Conservation (phyloP, 164 flowering plant species). For the Chloranthus sessilifolius region DNA sequence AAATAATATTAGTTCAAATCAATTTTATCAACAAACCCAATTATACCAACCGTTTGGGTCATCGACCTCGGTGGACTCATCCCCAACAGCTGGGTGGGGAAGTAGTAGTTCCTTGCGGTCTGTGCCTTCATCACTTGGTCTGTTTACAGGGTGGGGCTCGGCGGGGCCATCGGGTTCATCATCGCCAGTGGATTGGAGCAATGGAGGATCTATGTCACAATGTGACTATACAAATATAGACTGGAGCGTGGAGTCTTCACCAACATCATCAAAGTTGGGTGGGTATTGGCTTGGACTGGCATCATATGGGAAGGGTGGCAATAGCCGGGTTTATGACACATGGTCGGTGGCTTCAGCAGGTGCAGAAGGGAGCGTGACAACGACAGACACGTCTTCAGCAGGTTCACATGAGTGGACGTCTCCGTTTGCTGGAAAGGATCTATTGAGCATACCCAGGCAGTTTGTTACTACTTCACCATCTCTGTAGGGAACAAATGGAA, state of each 20-base stretch:
- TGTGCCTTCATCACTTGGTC: constrained; percentile 58
- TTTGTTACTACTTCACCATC: constrained; percentile 65
- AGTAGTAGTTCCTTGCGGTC: constrained; percentile 25
- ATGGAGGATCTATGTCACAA: constrained; percentile 36
- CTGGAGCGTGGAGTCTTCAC: constrained; percentile 55
- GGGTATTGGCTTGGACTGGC: constrained; percentile 36
- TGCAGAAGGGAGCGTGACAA: constrained; percentile 11
- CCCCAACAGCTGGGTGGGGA: constrained; percentile 23
- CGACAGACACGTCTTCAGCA: constrained; percentile 16
- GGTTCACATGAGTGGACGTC: constrained; percentile 66
- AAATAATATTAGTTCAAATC: constrained; percentile 26
- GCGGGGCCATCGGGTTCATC: constrained; percentile 47
- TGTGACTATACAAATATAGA: constrained; percentile 71
- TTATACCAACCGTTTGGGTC: constrained; percentile 23
- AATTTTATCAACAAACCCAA: constrained; percentile 37
- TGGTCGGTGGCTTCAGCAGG: constrained; percentile 15
- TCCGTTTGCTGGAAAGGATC: constrained; percentile 61
- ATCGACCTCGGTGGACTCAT: constrained; percentile 30
- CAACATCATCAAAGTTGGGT: constrained; percentile 21
- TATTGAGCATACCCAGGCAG: constrained; percentile 61
- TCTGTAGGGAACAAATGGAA: constrained; percentile 27
- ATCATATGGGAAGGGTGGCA: constrained; percentile 24
- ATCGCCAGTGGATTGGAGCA: constrained; percentile 66
- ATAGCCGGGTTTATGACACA: constrained; percentile 24
- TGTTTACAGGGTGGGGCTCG: constrained; percentile 55